These are phyloP conservation scores for Brettanomyces anomalus DNA, from an alignment of 805 yeast genomes.

Conservation along the genomic window DNA sequence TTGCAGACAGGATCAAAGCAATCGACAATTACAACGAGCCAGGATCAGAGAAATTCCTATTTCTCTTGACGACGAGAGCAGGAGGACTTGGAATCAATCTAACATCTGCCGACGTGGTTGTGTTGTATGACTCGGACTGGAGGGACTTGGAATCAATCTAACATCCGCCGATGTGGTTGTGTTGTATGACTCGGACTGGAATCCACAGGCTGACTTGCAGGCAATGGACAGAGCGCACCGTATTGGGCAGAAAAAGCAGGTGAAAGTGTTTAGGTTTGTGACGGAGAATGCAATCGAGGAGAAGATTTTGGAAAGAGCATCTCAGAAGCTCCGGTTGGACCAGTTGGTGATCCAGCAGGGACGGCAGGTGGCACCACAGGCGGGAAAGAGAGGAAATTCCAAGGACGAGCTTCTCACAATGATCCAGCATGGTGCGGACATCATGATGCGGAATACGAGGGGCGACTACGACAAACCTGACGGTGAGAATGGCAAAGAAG, in stretches of 20 bases:
- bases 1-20: slow-evolving; percentile 63
- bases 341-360: slow-evolving; percentile 81
- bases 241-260: slow-evolving; percentile 82
- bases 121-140: slow-evolving; percentile 77
- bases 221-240: slow-evolving; percentile 89
- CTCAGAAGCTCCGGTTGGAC: slow-evolving; percentile 69
- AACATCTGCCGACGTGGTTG: slow-evolving; percentile 70
- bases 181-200: slow-evolving; percentile 77
- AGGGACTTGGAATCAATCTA: slow-evolving; percentile 78
- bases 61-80: slow-evolving; percentile 62
- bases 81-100: slow-evolving; percentile 46
- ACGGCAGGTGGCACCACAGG: slow-evolving; percentile 13
- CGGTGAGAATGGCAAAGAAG: slow-evolving; percentile 26
- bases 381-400: slow-evolving; percentile 31
- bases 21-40: slow-evolving; percentile 79
- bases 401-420: slow-evolving; percentile 70
- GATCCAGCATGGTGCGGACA: slow-evolving; percentile 72
- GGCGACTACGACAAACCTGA: slow-evolving; percentile 52
- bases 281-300: slow-evolving; percentile 82
- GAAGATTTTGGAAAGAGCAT: slow-evolving; percentile 71
- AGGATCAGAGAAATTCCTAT: slow-evolving; percentile 61
- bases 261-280: slow-evolving; percentile 65
- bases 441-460: too few species aligned
- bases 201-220: slow-evolving; percentile 82
- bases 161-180: slow-evolving; percentile 76